Conservation (phyloP, 768 basidiomycete species). For the Kwoniella europaea region DNA sequence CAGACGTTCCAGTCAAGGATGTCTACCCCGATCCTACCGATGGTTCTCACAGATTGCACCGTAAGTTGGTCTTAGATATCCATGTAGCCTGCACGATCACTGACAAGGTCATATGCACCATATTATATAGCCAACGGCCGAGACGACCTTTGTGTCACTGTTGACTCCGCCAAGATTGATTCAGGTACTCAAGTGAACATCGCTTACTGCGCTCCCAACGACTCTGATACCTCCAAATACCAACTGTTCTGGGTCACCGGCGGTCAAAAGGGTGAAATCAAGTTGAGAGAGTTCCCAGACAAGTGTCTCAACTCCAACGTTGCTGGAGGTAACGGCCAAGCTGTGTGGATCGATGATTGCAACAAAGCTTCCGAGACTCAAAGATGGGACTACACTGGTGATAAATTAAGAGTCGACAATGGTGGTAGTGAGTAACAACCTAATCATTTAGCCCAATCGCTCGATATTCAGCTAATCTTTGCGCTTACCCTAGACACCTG, state of each 20-base stretch:
- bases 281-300: constrained; percentile 3
- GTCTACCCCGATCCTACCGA: constrained; percentile 17
- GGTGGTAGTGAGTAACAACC: constrained; percentile 10
- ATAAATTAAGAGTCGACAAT: constrained; percentile 12
- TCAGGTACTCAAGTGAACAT: constrained; percentile 20
- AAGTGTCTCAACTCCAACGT: constrained; percentile 16
- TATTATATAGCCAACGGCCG: constrained; percentile 7
- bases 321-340: constrained; percentile 16
- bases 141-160: constrained; percentile 27
- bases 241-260: constrained; percentile 14
- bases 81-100: too few species aligned
- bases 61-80: not conserved
- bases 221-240: constrained; percentile 8
- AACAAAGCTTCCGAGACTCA: constrained; percentile 16
- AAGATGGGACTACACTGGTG: constrained; percentile 18
- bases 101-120: not conserved
- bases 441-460: not conserved
- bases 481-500: constrained; percentile 5
- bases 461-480: not conserved
- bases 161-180: constrained; percentile 1
- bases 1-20: not conserved
- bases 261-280: constrained; percentile 11
- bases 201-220: constrained; percentile 22
- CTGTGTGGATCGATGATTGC: constrained; percentile 5
- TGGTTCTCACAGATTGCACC: constrained; percentile 17